Evolutionary conservation across 2,329 filamentous ascomycete genomes (phyloP), one percentile per base, ranked within the genome.

Genomic region (Beauveria sp.): DNA sequence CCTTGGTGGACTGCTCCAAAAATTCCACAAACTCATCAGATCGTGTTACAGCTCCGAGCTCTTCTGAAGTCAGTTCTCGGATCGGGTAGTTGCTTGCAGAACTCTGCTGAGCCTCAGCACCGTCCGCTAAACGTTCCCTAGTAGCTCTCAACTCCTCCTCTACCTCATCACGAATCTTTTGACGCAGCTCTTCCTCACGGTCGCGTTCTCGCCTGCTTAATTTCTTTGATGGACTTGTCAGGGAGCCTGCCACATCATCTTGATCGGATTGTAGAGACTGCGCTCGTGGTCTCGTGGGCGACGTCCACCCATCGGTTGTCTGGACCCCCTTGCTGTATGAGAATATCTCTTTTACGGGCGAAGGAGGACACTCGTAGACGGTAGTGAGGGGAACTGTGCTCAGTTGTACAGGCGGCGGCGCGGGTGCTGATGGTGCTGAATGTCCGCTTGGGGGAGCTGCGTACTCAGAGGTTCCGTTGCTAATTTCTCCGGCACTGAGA

Each of bases 271-370:
- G 62, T 14, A 71, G 66, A 18, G 74, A 76, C 30, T 74, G 71
- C 16, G 73, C 70, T 63, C 74, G 70, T 1, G 81, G 76, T 38
- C 81, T 78, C 40, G 80, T 77, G 30, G 82, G 77, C 61, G 80
- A 78, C 20, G 81, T 79, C 85, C 90, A 90, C 65, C 88, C 86
- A 69, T 91, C 89, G 24, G 88, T 86, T 18, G 95, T 97, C 75
- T 99, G 96, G 24, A 98, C 92, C 61, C 87, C 93, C 78, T 97
- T 98, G 81, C 90, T 98, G 80, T 99, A 99, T 58, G 92, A 96
- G 70, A 96, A 92, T 63, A 96, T 81, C 74, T 99, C 95, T 66
- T 88, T 85, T 60, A 88, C 84, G 40, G 88, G 86, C 22, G 86
- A 88, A 1, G 90, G 88, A 1, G 89, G 86, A 65, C 86, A 89